Conservation (phyloP, 768 basidiomycete genomes). For the Gloeopeniophorella convolvens region DNA sequence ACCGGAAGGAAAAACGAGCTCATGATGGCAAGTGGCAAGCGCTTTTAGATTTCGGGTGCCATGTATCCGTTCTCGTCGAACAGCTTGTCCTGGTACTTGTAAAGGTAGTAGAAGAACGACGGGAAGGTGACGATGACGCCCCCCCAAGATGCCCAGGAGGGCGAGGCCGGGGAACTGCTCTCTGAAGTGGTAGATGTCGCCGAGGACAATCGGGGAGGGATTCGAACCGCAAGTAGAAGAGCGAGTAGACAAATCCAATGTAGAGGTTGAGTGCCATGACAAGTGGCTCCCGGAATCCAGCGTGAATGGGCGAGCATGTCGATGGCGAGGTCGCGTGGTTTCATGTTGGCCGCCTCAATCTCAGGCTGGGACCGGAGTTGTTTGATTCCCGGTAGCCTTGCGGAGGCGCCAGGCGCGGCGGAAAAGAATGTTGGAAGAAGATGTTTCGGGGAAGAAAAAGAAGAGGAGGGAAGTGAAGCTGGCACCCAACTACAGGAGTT, state of each 20-base stretch:
- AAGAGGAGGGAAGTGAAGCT: constrained; percentile 25
- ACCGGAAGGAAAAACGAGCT: constrained; percentile 27
- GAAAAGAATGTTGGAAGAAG: constrained; percentile 27
- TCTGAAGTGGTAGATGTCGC: constrained; percentile 28
- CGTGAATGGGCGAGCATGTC: constrained; percentile 28
- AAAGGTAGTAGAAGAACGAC: too few relatives aligned
- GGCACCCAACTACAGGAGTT: constrained; percentile 28
- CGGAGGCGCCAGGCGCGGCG: constrained; percentile 30
- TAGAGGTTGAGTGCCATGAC: constrained; percentile 29
- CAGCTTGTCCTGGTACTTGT: neutral
- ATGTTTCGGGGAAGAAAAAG: constrained; percentile 31
- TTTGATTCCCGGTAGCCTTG: constrained; percentile 26
- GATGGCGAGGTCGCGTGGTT: constrained; percentile 20
- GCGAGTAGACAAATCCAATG: constrained; percentile 28
- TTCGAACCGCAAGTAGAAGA: constrained; percentile 31
- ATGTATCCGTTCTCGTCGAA: neutral
- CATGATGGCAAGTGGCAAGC: constrained; percentile 29
- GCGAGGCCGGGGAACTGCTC: constrained; percentile 26
- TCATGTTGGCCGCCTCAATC: constrained; percentile 23
- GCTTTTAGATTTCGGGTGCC: constrained; percentile 25
- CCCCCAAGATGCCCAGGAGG: constrained; percentile 20
- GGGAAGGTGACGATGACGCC: neutral
- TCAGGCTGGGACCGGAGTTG: constrained; percentile 26
- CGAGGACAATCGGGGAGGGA: constrained; percentile 23
- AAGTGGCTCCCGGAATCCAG: constrained; percentile 29